These are phyloP conservation scores for Wallacemonas sp. DNA, from an alignment of 208 protist genomes.

Conservation along the genomic window DNA sequence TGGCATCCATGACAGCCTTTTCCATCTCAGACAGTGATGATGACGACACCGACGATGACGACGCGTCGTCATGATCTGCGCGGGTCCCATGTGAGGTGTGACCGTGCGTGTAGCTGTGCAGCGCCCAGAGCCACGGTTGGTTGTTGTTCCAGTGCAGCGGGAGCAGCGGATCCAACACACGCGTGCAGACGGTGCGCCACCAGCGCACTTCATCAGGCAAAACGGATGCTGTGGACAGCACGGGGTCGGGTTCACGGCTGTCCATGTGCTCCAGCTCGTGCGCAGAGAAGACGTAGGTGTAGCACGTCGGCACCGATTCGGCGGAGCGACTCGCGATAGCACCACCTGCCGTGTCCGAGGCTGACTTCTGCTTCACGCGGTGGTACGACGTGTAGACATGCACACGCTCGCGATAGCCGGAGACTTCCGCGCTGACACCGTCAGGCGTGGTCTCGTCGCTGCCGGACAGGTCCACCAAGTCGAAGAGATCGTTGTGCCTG, in stretches of 20 bases:
- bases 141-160: constrained; percentile 33
- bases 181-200: background rate
- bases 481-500: background rate
- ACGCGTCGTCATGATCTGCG: no score
- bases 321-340: no score
- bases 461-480: background rate
- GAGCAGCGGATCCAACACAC: constrained; percentile 22
- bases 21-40: background rate
- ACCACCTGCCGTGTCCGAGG: no score
- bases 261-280: constrained; percentile 7
- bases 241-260: background rate
- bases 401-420: background rate
- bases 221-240: background rate
- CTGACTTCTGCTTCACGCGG: no score
- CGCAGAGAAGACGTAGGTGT: constrained; percentile 7
- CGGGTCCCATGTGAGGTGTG: background rate
- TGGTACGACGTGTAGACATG: constrained; percentile 12
- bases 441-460: background rate
- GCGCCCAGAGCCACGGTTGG: background rate
- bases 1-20: constrained; percentile 6
- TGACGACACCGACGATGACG: background rate
- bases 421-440: no score
- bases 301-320: background rate
- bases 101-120: constrained; percentile 2
- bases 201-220: constrained; percentile 17